Evolutionary conservation across 2,329 filamentous ascomycete species (phyloP).

Genomic region (Aschersonia sp.): DNA sequence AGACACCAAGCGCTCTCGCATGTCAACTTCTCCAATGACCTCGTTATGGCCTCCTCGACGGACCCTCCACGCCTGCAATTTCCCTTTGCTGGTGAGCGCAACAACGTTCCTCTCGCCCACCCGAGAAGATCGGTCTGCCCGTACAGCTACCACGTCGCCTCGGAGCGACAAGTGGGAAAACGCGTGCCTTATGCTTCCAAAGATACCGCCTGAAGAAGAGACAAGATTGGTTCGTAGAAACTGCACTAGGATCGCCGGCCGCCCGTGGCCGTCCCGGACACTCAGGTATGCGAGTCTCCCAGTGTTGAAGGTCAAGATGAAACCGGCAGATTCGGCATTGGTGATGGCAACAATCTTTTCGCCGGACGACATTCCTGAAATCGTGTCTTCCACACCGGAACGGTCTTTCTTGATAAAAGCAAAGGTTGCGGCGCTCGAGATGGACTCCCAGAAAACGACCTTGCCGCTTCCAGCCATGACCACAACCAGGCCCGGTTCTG

Average conservation of each 20-base stretch:
- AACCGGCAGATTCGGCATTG: constrained; percentile 73
- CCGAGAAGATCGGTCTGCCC: constrained; percentile 53
- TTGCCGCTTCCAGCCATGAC: constrained; percentile 73
- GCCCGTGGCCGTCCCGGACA: constrained; percentile 73
- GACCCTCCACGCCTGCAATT: constrained; percentile 74
- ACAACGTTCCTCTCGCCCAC: constrained; percentile 78
- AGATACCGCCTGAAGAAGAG: constrained; percentile 47
- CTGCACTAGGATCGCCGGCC: constrained; percentile 64
- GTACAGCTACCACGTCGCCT: constrained; percentile 68
- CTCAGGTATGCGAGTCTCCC: constrained; percentile 79
- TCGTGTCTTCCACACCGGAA: constrained; percentile 60
- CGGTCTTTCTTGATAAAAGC: constrained; percentile 72
- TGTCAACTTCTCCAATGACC: constrained; percentile 56
- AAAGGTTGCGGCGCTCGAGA: constrained; percentile 74
- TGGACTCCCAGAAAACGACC: constrained; percentile 89
- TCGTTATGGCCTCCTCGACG: constrained; percentile 77
- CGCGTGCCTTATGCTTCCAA: constrained; percentile 67
- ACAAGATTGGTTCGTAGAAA: constrained; percentile 53
- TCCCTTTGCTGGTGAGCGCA: constrained; percentile 61
- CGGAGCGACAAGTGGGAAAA: constrained; percentile 56
- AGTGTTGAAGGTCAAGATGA: constrained; percentile 70
- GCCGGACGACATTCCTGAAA: constrained; percentile 61
- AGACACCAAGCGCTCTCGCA: constrained; percentile 46
- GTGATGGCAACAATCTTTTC: constrained; percentile 67
- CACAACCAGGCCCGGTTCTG: constrained; percentile 74